phyloP scores from a whole-genome alignment of 1,284 basidiomycete genomes.

The Cutaneotrichosporon curvatum region DNA sequence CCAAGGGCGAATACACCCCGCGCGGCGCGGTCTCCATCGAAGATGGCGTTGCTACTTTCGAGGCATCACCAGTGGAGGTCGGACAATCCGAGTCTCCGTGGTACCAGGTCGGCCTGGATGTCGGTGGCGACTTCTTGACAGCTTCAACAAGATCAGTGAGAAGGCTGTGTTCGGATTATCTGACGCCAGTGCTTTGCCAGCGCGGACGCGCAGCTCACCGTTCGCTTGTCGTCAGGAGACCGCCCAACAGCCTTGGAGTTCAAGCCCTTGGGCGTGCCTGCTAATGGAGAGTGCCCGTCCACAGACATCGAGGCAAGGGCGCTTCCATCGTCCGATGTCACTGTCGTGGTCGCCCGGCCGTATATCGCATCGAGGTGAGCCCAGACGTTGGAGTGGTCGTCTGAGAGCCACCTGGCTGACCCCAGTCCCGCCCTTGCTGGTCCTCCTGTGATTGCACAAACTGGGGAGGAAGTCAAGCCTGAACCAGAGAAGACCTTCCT shows the following conservation, averaged over 20 bases:
- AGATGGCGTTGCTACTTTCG: neutral
- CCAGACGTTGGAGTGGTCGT: neutral
- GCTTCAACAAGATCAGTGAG: conserved; percentile 15
- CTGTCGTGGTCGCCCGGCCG: neutral
- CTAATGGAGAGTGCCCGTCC: neutral
- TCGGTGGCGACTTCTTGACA: conserved; percentile 8
- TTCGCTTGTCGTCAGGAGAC: conserved; percentile 1
- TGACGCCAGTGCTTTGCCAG: conserved; percentile 8
- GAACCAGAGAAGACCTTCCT: conserved; percentile 67
- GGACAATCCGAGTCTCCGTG: conserved; percentile 1
- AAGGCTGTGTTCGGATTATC: neutral
- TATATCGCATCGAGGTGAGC: conserved; percentile 2
- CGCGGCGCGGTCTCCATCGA: conserved; percentile 12
- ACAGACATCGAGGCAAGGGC: neutral
- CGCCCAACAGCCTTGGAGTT: conserved; percentile 8
- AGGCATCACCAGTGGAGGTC: neutral
- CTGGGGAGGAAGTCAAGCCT: conserved; percentile 59
- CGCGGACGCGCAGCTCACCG: conserved; percentile 2
- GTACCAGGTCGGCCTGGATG: conserved; percentile 19
- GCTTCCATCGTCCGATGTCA: neutral
- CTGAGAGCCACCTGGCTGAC: neutral
- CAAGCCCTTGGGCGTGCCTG: conserved; percentile 5
- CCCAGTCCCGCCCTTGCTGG: conserved; percentile 42
- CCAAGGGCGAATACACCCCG: conserved; percentile 3
- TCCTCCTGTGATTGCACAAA: conserved; percentile 57